phyloP scores from a whole-genome alignment of 805 yeast genomes.

The Kodamaea hsintzibuensis region DNA sequence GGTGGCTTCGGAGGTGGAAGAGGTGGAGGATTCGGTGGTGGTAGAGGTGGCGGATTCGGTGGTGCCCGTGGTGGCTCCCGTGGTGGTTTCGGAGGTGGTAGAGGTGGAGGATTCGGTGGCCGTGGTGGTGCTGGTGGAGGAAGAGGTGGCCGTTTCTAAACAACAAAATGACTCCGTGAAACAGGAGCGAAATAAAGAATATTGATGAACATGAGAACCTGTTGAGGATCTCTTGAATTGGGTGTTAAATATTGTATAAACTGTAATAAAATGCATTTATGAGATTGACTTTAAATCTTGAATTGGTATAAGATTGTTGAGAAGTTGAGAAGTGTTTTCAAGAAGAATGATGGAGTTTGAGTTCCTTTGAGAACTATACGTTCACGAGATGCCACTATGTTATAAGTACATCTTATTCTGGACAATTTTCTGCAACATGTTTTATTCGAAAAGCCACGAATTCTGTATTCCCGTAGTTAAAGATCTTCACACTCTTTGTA shows the following conservation, averaged over 20 bases:
- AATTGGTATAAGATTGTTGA: background rate
- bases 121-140: conserved; percentile 42
- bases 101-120: conserved; percentile 39
- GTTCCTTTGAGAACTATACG: too few relatives aligned
- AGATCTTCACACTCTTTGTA: too few relatives aligned
- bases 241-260: conserved; percentile 2
- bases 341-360: background rate
- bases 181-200: background rate
- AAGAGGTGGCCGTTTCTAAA: conserved; percentile 23
- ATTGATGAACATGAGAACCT: background rate
- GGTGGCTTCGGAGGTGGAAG: conserved; percentile 30
- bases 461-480: too few relatives aligned
- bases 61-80: conserved; percentile 40
- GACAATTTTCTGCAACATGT: too few relatives aligned
- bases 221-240: background rate
- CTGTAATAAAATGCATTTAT: background rate
- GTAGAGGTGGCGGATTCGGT: conserved; percentile 53
- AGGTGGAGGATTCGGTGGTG: conserved; percentile 39
- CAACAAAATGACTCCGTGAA: background rate
- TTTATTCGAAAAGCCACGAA: too few relatives aligned
- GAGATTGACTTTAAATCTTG: background rate
- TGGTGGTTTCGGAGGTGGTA: conserved; percentile 35
- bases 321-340: too few relatives aligned
- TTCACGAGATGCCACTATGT: too few relatives aligned
- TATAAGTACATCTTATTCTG: too few relatives aligned